phyloP scores from a whole-genome alignment of 78 protist species.

The Acrasis kona region DNA sequence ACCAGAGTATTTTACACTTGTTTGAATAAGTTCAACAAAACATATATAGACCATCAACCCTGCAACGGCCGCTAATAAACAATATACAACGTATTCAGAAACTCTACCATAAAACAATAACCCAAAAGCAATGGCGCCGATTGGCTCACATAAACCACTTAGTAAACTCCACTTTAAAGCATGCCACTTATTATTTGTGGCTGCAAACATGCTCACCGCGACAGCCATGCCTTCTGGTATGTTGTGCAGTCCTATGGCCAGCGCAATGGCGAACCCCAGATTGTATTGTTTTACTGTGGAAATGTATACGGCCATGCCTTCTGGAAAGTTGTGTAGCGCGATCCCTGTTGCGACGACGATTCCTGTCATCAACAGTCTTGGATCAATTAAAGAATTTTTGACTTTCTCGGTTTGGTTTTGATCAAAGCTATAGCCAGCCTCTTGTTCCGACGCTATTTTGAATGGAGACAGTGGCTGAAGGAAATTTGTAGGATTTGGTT shows the following conservation, averaged over 20 bases:
- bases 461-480: no score
- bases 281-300: not conserved
- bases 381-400: no score
- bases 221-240: constrained; percentile 11
- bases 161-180: constrained; percentile 1
- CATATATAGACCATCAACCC: constrained; percentile 7
- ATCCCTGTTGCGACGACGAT: not conserved
- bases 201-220: not conserved
- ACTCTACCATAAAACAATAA: not conserved
- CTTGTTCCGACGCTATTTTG: no score
- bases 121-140: not conserved
- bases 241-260: constrained; percentile 4
- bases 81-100: not conserved
- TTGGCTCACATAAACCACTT: constrained; percentile 4
- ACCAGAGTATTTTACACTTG: not conserved
- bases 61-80: not conserved
- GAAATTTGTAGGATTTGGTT: not conserved
- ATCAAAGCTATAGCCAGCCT: no score
- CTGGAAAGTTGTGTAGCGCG: constrained; percentile 5
- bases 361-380: not conserved
- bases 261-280: constrained; percentile 2
- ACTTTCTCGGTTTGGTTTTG: no score
- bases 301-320: not conserved
- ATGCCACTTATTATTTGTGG: constrained; percentile 1
- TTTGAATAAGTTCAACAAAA: not conserved